Evolutionary conservation across 2,329 filamentous ascomycete genomes (phyloP), one percentile per base, ranked within the genome.

Genomic region (Fusarium austroafricanum): DNA sequence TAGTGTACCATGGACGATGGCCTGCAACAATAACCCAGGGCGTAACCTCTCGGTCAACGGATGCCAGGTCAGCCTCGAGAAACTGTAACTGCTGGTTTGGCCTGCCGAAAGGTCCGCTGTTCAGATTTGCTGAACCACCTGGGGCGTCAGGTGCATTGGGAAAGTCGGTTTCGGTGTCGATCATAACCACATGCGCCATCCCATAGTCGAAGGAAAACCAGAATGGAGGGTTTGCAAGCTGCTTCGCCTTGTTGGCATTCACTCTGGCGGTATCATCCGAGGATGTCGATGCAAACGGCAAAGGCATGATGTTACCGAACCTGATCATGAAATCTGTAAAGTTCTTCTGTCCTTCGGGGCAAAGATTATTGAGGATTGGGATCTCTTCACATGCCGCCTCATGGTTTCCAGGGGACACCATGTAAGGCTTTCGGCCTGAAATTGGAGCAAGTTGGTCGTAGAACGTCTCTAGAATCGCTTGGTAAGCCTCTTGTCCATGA

Each of bases 31-130:
- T 47, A 3, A 75, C 49, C 73, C 73, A 89, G 0, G 86, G 86
- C 0, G 86, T 89, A 0, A 86, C 78, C 4, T 68, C 76, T 47
- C 86, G 82, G 73, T 88, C 85, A 33, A 88, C 84, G 0, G 83
- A 83, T 0, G 84, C 82, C 0, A 89, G 40, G n/a, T 66, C 63
- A 2, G 63, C 56, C 9, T 67, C 63, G 0, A 66, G 50, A 15
- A 66, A 66, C 5, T 67, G 49, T 2, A 66, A 12, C 4, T 67
- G 62, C 14, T 66, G 63, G 5, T 66, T 49, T 1, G 63, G 62
- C 1, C 37, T 47, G 0, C 63, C 62, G 6, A 66, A 66, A 0
- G 62, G 63, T 17, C 63, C 63, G 5, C 62, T 62, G 3, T 66
- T 67, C 1, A 66, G n/a, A 5, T 67, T 51, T 1, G 63, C 63